These are phyloP conservation scores for Paramyrothecium sp. DNA, from an alignment of 2,329 filamentous ascomycete species.

Conservation along the genomic window DNA sequence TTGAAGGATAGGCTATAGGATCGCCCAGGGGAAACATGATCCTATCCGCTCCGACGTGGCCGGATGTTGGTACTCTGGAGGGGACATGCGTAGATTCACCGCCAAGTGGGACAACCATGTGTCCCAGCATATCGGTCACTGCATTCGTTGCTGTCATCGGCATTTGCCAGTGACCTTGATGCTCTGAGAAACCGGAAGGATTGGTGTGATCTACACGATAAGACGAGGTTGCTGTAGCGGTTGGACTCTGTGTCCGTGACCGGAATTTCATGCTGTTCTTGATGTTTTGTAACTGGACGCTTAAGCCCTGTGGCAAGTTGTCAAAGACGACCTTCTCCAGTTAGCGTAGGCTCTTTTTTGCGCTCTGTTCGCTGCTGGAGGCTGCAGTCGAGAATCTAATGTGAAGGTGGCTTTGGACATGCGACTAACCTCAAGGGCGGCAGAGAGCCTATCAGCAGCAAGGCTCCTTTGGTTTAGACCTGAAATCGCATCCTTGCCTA, in stretches of 20 bases:
- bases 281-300: not conserved
- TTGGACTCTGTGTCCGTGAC: not conserved
- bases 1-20: not conserved
- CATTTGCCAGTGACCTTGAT: not conserved
- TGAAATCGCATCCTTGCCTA: not conserved
- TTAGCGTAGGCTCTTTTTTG: not conserved
- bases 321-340: not conserved
- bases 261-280: not conserved
- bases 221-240: not conserved
- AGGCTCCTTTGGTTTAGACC: slow-evolving; percentile 1
- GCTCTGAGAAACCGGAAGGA: not conserved
- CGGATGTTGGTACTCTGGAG: too few species aligned
- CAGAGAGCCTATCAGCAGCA: not conserved
- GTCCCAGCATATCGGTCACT: not conserved
- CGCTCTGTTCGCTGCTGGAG: not conserved
- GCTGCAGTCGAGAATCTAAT: not conserved
- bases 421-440: not conserved
- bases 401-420: not conserved
- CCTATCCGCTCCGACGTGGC: not conserved
- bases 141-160: not conserved
- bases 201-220: not conserved
- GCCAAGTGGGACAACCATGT: not conserved
- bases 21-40: not conserved
- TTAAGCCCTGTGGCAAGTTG: not conserved
- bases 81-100: not conserved